Evolutionary conservation across 129 eudicot genomes (phyloP).

Genomic region (Daucus carota): DNA sequence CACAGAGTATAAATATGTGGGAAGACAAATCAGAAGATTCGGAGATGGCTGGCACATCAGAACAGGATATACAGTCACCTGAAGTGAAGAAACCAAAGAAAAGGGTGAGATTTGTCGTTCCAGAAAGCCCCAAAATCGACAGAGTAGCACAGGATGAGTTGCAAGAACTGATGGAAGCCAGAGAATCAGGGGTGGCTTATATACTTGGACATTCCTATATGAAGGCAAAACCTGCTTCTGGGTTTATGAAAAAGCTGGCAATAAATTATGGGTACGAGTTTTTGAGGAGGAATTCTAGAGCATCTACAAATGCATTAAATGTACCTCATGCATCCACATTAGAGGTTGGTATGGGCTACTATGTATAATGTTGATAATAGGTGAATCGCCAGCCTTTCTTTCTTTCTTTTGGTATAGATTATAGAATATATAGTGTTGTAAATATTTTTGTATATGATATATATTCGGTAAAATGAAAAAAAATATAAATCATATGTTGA

Average conservation of each 20-base stretch:
- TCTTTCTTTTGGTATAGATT: not conserved
- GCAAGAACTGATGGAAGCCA: conserved; percentile 68
- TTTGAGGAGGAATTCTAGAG: conserved; percentile 67
- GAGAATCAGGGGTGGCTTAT: conserved; percentile 87
- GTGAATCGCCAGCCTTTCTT: not conserved
- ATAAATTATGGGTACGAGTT: conserved; percentile 72
- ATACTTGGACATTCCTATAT: conserved; percentile 82
- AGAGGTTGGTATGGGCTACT: conserved; percentile 90
- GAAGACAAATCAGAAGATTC: conserved; percentile 13
- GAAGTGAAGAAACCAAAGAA: conserved; percentile 30
- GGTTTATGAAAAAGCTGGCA: conserved; percentile 48
- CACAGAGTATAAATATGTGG: conserved; percentile 31
- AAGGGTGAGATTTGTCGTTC: conserved; percentile 70
- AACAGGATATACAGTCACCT: conserved; percentile 26
- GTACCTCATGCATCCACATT: conserved; percentile 92
- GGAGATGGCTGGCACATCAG: conserved; percentile 25
- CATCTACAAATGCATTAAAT: conserved; percentile 37
- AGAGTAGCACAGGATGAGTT: conserved; percentile 45
- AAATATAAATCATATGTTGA: not conserved
- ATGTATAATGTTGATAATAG: conserved; percentile 34
- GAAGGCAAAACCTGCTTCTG: conserved; percentile 70
- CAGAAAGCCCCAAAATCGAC: conserved; percentile 63
- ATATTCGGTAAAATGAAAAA: not conserved
- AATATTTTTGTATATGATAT: not conserved
- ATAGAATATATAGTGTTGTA: not conserved